A percentile compares a stretch with the other conserved stretches of the same genome.
Evolutionary conservation across 1,139 yeast species (phyloP).

Genomic region (Pichia norvegensis): DNA sequence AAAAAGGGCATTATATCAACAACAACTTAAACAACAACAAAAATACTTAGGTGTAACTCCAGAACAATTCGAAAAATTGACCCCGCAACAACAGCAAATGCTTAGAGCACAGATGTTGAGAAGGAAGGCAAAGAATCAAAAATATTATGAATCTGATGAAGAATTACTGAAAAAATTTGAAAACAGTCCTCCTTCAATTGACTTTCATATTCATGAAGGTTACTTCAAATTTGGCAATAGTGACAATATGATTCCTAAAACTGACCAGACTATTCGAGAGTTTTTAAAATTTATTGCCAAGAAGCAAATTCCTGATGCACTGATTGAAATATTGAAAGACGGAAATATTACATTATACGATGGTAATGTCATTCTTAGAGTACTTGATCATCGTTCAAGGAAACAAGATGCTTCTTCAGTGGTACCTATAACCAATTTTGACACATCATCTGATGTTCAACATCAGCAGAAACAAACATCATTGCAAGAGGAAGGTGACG

Average conservation of each 20-base stretch:
- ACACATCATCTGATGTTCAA: not conserved
- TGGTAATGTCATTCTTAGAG: conserved; percentile 79
- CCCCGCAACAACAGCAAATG: conserved; percentile 36
- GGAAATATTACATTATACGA: conserved; percentile 78
- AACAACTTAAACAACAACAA: conserved; percentile 14
- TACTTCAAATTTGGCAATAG: conserved; percentile 75
- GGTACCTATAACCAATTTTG: not conserved
- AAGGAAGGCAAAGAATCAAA: conserved; percentile 40
- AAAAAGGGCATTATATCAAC: conserved; percentile 15
- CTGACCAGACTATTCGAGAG: conserved; percentile 69
- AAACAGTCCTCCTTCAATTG: conserved; percentile 73
- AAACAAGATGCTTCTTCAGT: conserved; percentile 19
- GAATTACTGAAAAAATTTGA: conserved; percentile 74
- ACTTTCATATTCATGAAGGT: conserved; percentile 82
- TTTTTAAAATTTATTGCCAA: conserved; percentile 72
- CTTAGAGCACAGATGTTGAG: conserved; percentile 40
- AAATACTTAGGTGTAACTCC: conserved; percentile 30
- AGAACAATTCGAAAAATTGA: conserved; percentile 29
- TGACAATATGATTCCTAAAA: conserved; percentile 75
- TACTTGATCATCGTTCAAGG: conserved; percentile 62
- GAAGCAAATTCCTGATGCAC: conserved; percentile 82
- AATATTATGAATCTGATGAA: conserved; percentile 64
- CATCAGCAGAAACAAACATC: not conserved
- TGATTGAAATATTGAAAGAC: conserved; percentile 82
- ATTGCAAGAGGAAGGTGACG: not conserved